A percentile compares a stretch with the other conserved stretches of the same genome.
Conservation (phyloP, 129 eudicot genomes). For the Flaveria robusta region DNA sequence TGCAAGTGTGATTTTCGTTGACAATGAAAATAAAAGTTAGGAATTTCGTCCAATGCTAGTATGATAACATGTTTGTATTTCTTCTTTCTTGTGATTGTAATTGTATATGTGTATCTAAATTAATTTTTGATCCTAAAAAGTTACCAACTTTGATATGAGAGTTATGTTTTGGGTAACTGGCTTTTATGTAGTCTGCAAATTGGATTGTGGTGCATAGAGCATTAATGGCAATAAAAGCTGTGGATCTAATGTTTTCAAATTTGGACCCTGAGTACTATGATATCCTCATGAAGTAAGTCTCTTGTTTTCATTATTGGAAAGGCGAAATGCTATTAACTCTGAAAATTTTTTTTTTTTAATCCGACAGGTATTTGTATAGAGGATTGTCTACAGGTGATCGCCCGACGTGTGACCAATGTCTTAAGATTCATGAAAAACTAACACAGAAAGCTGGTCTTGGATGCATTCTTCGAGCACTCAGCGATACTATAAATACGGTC, state of each 20-base stretch:
- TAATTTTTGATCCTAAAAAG: neutral
- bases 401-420: conserved; percentile 94
- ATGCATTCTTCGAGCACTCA: conserved; percentile 83
- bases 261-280: conserved; percentile 93
- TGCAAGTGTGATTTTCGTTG: no score
- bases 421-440: conserved; percentile 83
- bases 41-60: no score
- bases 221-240: conserved; percentile 87
- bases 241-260: conserved; percentile 78
- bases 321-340: neutral
- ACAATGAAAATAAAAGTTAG: no score
- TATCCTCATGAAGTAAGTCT: conserved; percentile 86
- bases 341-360: neutral
- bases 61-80: neutral
- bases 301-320: neutral
- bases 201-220: conserved; percentile 96
- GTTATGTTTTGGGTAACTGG: neutral
- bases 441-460: conserved; percentile 93
- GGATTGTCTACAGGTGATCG: conserved; percentile 98
- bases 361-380: conserved; percentile 73
- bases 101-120: neutral
- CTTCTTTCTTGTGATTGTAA: neutral
- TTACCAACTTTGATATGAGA: neutral
- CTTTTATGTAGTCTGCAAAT: conserved; percentile 71
- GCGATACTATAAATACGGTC: conserved; percentile 86